These are phyloP conservation scores for Cercospora sesami DNA, from an alignment of 2,329 filamentous ascomycete genomes.

Conservation along the genomic window DNA sequence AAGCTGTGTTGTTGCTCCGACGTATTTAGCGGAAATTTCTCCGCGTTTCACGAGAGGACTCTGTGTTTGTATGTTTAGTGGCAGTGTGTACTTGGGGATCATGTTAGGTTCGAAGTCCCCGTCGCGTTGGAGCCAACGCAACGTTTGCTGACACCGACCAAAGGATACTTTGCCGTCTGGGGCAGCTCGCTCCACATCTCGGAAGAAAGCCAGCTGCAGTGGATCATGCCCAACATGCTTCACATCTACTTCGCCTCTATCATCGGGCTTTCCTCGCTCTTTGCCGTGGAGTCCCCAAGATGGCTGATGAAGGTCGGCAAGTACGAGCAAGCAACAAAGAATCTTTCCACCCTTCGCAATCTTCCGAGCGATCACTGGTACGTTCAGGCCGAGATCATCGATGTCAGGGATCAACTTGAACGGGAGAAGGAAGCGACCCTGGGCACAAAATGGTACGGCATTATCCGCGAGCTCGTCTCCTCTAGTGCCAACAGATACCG, in stretches of 20 bases:
- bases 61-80: conserved; percentile 70
- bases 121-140: neutral
- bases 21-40: conserved; percentile 58
- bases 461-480: conserved; percentile 68
- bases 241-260: conserved; percentile 76
- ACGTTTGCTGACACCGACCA: neutral
- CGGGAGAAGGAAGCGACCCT: conserved; percentile 70
- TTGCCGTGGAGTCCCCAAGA: conserved; percentile 37
- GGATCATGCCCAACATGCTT: conserved; percentile 70
- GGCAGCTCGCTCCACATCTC: conserved; percentile 56
- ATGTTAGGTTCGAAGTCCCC: conserved; percentile 51
- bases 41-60: conserved; percentile 53
- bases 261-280: conserved; percentile 65
- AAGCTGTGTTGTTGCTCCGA: conserved; percentile 59
- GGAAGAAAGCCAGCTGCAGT: conserved; percentile 42
- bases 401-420: conserved; percentile 66
- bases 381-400: conserved; percentile 54
- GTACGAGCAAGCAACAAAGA: conserved; percentile 34
- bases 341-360: conserved; percentile 35
- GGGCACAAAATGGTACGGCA: conserved; percentile 64
- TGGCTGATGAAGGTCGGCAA: conserved; percentile 40
- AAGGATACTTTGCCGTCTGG: conserved; percentile 69
- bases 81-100: conserved; percentile 71
- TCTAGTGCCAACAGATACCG: conserved; percentile 71
- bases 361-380: conserved; percentile 37